phyloP scores from a whole-genome alignment of 2,329 filamentous ascomycete genomes.

The Chalaropsis ovoidea region DNA sequence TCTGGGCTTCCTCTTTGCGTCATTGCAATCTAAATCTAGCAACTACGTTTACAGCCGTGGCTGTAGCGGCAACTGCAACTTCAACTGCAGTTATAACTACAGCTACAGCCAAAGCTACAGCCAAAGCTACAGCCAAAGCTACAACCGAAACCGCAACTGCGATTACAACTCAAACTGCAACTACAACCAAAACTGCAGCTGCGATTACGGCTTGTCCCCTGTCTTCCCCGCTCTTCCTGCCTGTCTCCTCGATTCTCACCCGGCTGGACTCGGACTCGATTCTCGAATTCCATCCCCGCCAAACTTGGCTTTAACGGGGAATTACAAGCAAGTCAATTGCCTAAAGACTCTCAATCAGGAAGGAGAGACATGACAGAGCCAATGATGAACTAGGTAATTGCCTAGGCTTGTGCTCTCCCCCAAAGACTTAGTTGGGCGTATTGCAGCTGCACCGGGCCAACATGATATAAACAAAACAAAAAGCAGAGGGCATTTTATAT shows the following conservation, averaged over 20 bases:
- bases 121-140: too few species aligned
- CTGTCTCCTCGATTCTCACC: background rate
- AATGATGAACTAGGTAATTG: too few species aligned
- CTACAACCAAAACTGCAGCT: background rate
- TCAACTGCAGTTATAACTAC: background rate
- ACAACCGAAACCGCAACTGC: background rate
- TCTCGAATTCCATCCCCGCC: background rate
- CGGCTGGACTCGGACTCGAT: background rate
- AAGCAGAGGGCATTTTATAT: background rate
- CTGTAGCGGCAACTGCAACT: background rate
- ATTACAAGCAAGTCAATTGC: background rate
- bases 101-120: background rate
- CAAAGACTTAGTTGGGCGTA: too few species aligned
- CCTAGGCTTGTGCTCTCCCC: too few species aligned
- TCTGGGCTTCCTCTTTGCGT: background rate
- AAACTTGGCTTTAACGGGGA: background rate
- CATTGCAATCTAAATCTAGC: background rate
- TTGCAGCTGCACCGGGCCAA: too few species aligned
- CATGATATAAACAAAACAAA: background rate
- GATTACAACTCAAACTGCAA: background rate
- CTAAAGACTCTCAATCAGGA: too few species aligned
- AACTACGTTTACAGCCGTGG: too few species aligned
- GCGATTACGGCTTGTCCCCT: background rate
- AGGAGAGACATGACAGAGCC: too few species aligned
- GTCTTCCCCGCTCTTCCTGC: background rate